Percentiles rank a stretch among this genome's conserved stretches.
Evolutionary conservation across 148 eudicot genomes (phyloP).

Genomic region (Spergularia bocconei): DNA sequence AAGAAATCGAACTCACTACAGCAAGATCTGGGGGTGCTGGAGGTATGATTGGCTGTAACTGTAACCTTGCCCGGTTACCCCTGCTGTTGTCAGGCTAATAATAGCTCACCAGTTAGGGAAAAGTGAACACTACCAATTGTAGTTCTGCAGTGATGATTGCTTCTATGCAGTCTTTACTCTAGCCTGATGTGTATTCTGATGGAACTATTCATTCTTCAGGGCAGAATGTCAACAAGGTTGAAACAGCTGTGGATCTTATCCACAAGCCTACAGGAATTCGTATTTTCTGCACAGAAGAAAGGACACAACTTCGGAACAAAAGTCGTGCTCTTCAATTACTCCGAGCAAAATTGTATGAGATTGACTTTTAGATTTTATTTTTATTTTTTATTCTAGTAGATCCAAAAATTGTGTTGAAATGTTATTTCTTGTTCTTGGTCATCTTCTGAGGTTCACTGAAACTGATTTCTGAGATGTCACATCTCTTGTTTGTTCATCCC

Average conservation of each 20-base stretch:
- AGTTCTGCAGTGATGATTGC: not conserved
- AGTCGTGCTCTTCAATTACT: slow-evolving; percentile 86
- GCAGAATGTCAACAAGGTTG: slow-evolving; percentile 99
- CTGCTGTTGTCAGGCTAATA: not conserved
- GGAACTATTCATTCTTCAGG: slow-evolving; percentile 51
- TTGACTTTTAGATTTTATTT: not conserved
- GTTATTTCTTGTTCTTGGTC: slow-evolving; percentile 1
- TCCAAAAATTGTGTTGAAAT: not conserved
- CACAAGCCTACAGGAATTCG: slow-evolving; percentile 99
- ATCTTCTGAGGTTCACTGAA: not conserved
- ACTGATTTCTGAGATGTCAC: not conserved
- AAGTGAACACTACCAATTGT: not conserved
- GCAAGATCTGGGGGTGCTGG: slow-evolving; percentile 99
- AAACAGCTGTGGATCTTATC: slow-evolving; percentile 91
- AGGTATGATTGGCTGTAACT: slow-evolving; percentile 47
- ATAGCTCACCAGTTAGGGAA: not conserved
- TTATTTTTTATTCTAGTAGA: not conserved
- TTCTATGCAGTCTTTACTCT: slow-evolving; percentile 7
- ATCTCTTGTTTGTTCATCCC: not conserved
- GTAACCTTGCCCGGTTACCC: not conserved
- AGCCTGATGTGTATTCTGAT: slow-evolving; percentile 18
- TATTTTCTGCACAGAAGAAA: slow-evolving; percentile 97
- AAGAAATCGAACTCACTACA: slow-evolving; percentile 95
- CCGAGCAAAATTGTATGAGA: slow-evolving; percentile 88
- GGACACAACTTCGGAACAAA: slow-evolving; percentile 83